Conservation (phyloP, 129 eudicot genomes). For the Arctium lappa region DNA sequence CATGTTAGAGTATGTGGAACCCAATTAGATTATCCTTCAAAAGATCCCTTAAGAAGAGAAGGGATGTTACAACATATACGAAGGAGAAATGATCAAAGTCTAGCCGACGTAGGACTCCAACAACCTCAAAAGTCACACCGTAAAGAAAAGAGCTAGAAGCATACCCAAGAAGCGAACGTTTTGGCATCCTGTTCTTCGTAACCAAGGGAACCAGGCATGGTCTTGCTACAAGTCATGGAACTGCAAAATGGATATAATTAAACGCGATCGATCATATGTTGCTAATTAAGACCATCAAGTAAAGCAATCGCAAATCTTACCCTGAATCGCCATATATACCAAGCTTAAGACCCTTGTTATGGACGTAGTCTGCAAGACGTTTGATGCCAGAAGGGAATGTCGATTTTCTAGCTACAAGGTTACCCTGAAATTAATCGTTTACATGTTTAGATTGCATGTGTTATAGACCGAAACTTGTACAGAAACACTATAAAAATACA, state of each 20-base stretch:
- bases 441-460: neutral
- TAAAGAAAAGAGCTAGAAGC: conserved; percentile 7
- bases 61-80: too few species aligned
- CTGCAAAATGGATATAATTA: conserved; percentile 37
- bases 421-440: conserved; percentile 41
- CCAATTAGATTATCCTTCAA: neutral
- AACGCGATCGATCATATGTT: neutral
- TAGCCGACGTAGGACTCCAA: neutral
- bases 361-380: conserved; percentile 82
- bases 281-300: neutral
- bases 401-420: conserved; percentile 63
- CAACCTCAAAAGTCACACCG: conserved; percentile 8
- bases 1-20: neutral
- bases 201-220: conserved; percentile 97
- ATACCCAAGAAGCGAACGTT: conserved; percentile 92
- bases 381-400: conserved; percentile 88
- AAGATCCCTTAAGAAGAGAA: neutral
- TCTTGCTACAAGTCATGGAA: conserved; percentile 65
- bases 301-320: conserved; percentile 26
- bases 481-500: neutral
- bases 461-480: neutral
- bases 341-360: conserved; percentile 82
- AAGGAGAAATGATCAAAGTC: neutral
- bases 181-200: conserved; percentile 81
- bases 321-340: conserved; percentile 93